Evolutionary conservation across 2,329 filamentous ascomycete genomes (phyloP).

Genomic region (Aspergillus clavatus): DNA sequence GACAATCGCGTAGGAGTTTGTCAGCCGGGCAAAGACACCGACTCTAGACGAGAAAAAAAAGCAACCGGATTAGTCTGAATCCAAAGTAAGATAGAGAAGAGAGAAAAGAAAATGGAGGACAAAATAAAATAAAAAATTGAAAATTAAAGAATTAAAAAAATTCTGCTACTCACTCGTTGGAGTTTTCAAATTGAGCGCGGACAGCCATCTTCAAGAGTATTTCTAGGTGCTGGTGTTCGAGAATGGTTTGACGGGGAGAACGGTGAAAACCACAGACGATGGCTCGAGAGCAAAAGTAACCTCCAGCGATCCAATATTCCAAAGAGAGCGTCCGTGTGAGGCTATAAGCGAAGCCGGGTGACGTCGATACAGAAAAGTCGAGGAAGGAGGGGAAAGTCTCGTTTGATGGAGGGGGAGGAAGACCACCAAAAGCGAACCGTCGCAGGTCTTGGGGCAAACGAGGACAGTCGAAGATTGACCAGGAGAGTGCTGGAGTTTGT

Average conservation of each 20-base stretch:
- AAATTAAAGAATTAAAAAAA: too few relatives aligned
- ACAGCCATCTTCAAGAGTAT: slow-evolving; percentile 41
- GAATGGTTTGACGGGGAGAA: not conserved
- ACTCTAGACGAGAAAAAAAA: slow-evolving; percentile 56
- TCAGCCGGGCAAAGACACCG: slow-evolving; percentile 93
- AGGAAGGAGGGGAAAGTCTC: not conserved
- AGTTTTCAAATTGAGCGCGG: slow-evolving; percentile 48
- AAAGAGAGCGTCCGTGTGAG: not conserved
- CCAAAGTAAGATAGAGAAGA: not conserved
- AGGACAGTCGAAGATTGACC: not conserved
- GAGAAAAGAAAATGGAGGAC: not conserved
- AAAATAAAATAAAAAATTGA: too few relatives aligned
- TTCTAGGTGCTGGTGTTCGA: not conserved
- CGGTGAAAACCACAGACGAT: not conserved
- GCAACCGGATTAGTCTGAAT: slow-evolving; percentile 2
- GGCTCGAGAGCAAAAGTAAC: not conserved
- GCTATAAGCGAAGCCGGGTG: not conserved
- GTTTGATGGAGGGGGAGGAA: not conserved
- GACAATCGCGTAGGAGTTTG: slow-evolving; percentile 93
- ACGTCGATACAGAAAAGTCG: not conserved
- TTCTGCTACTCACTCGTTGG: slow-evolving; percentile 40
- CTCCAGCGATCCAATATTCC: too few relatives aligned
- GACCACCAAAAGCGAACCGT: not conserved
- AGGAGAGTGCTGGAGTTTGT: not conserved
- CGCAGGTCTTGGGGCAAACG: not conserved